These are phyloP conservation scores for Dujonia santamariae DNA, from an alignment of 1,139 yeast genomes.

Conservation along the genomic window DNA sequence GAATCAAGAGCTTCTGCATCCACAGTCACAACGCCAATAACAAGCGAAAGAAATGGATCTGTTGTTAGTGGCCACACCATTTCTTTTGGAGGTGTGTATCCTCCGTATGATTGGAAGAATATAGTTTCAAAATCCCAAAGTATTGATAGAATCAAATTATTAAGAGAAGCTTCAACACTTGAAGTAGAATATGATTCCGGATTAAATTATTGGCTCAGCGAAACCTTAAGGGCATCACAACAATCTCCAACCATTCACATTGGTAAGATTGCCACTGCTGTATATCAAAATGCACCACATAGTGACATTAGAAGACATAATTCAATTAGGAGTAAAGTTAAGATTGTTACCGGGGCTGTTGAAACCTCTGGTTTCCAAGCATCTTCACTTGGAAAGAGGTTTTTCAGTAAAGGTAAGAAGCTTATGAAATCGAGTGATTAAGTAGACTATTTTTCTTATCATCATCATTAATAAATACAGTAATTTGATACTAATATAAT, in stretches of 20 bases:
- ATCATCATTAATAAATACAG: too few species aligned
- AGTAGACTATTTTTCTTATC: background rate
- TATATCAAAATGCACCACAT: constrained; percentile 47
- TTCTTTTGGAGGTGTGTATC: constrained; percentile 25
- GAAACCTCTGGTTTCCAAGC: constrained; percentile 43
- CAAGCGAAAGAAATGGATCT: background rate
- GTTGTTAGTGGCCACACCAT: constrained; percentile 10
- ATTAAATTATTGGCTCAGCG: constrained; percentile 44
- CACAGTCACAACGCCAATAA: background rate
- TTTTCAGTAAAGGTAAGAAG: constrained; percentile 40
- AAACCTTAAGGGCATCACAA: constrained; percentile 35
- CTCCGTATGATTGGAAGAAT: constrained; percentile 43
- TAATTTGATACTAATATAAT: too few species aligned
- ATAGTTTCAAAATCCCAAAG: constrained; percentile 45
- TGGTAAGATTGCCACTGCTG: constrained; percentile 44
- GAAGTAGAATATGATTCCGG: constrained; percentile 46
- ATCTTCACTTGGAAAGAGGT: constrained; percentile 40
- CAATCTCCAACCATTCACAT: constrained; percentile 37
- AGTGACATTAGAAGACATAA: constrained; percentile 42
- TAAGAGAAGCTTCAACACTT: constrained; percentile 38
- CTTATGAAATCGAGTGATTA: constrained; percentile 6
- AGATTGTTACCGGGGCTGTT: constrained; percentile 43
- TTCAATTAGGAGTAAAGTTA: constrained; percentile 40
- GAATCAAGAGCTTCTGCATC: background rate
- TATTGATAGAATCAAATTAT: constrained; percentile 35